Evolutionary conservation across 73 alveolate genomes (phyloP), one percentile per base, ranked within the genome.

Genomic region (Breviolum minutum): DNA sequence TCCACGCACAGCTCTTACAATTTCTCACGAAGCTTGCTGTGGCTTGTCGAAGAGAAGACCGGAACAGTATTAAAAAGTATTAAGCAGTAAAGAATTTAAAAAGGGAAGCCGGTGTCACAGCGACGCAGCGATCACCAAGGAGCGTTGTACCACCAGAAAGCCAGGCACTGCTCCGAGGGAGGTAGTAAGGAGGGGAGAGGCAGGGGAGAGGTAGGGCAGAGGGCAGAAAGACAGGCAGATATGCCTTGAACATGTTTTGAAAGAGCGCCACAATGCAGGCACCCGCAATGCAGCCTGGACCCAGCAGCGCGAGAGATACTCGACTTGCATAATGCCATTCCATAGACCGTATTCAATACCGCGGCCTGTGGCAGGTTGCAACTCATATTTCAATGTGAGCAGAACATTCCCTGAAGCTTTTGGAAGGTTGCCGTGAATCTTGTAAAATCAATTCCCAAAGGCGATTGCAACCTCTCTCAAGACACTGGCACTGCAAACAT

Each of bases 91-190:
- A 77, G 86, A 11, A 77, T 0, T 77, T 9, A 77, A 7, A 77
- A 77, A 77, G 63, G 86, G 63, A 63, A 27, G 63, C 30, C 5
- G 87, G 29, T 77, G 63, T 77, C 87, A 27, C 87, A 6, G 69
- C 32, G 91, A 70, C 54, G 54, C 61, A 82, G 27, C 61, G 54
- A 73, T 60, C 54, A 7, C 91, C 69, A 27, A 30, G 74, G 91
- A 82, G 91, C 7, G 74, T 82, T 16, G 73, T 24, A 22, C 32
- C 91, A 60, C 91, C 74, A 60, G 91, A 82, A 13, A 60, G 91
- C 24, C 91, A 82, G 91, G 91, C 86, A 68, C 3, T 14, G 24
- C 77, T 68, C 54, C 54, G 54, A 40, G 54, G 54, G 54, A 40
- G 54, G 54, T 40, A 40, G 54, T 40, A 3, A 3, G 54, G 54